Percentiles rank a stretch among this genome's conserved stretches.
phyloP scores from a whole-genome alignment of 2,329 filamentous ascomycete genomes.

The Ascochyta pisi region DNA sequence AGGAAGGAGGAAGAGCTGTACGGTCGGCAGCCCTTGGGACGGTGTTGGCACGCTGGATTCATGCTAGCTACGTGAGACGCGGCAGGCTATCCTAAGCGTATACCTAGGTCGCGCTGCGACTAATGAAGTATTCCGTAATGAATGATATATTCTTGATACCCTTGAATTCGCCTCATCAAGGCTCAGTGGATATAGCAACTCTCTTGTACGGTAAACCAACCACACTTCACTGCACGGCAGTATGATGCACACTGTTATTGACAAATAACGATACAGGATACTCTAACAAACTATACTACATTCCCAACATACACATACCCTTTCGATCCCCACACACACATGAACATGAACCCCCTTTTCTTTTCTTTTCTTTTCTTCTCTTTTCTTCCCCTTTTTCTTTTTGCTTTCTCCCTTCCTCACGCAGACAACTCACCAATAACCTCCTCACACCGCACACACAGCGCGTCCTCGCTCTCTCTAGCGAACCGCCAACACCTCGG shows the following conservation, averaged over 20 bases:
- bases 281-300: not conserved
- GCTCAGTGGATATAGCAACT: too few species aligned
- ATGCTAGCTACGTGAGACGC: not conserved
- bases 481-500: constrained; percentile 88
- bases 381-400: too few species aligned
- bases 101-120: constrained; percentile 8
- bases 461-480: constrained; percentile 66
- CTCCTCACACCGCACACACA: constrained; percentile 77
- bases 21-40: not conserved
- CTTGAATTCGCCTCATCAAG: not conserved
- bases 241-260: too few species aligned
- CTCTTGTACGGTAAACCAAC: too few species aligned
- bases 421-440: constrained; percentile 57
- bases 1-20: not conserved
- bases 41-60: constrained; percentile 1
- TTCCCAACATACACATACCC: too few species aligned
- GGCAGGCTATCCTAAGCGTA: constrained; percentile 3
- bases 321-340: not conserved
- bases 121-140: constrained; percentile 22
- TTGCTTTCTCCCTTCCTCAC: not conserved
- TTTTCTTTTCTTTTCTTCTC: too few species aligned
- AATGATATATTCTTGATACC: constrained; percentile 21
- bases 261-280: too few species aligned
- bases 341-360: not conserved
- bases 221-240: too few species aligned